Evolutionary conservation across 2,329 filamentous ascomycete genomes (phyloP).

Genomic region (Pseudovirgaria hyperparasitica): DNA sequence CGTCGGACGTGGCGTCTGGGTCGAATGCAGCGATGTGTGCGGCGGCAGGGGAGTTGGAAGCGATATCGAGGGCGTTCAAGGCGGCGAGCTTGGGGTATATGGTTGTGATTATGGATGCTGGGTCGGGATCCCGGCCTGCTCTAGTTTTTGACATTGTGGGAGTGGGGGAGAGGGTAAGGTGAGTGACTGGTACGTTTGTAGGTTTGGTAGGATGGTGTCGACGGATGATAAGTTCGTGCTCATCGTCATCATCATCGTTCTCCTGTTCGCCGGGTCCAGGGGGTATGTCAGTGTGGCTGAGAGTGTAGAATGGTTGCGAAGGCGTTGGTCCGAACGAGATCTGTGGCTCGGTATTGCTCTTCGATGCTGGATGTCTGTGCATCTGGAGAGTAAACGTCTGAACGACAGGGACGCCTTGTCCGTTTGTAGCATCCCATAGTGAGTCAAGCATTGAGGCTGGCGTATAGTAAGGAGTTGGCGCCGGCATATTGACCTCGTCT

Average conservation of each 20-base stretch:
- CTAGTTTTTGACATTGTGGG: conserved; percentile 16
- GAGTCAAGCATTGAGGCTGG: conserved; percentile 50
- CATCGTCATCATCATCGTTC: conserved; percentile 40
- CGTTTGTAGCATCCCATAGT: conserved; percentile 58
- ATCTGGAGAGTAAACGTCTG: conserved; percentile 26
- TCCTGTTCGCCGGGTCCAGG: conserved; percentile 35
- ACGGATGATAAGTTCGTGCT: conserved; percentile 24
- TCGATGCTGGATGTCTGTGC: conserved; percentile 31
- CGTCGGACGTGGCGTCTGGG: conserved; percentile 51
- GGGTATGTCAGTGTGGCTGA: conserved; percentile 45
- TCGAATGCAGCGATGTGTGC: conserved; percentile 50
- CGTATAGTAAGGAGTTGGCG: conserved; percentile 23
- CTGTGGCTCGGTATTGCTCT: conserved; percentile 10
- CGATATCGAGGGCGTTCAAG: conserved; percentile 31
- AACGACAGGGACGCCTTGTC: conserved; percentile 38
- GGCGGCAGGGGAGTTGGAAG: conserved; percentile 32
- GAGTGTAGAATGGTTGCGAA: conserved; percentile 56
- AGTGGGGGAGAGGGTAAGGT: conserved; percentile 24
- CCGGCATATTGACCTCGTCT: conserved; percentile 11
- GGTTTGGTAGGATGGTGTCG: conserved; percentile 26
- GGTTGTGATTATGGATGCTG: conserved; percentile 17
- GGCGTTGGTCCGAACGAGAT: conserved; percentile 56
- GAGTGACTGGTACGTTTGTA: conserved; percentile 25
- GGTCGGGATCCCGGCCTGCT: conserved; percentile 11
- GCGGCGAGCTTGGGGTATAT: conserved; percentile 36